These are phyloP conservation scores for Zhuliangozyma blackwelliae DNA, from an alignment of 1,139 yeast species.

Conservation along the genomic window DNA sequence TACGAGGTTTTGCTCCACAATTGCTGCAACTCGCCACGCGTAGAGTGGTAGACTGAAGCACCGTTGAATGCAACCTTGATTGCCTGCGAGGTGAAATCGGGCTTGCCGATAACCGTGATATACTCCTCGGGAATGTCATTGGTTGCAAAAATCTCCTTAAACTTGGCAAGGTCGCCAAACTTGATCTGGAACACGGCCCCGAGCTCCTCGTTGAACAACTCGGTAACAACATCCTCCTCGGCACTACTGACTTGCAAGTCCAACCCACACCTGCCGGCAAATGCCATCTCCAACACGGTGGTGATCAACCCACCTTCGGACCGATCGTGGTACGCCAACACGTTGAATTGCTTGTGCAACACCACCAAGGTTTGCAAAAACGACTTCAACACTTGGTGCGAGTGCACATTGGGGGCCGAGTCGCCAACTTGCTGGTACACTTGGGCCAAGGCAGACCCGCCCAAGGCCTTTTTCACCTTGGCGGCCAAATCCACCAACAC, in stretches of 20 bases:
- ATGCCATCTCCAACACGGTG: constrained; percentile 91
- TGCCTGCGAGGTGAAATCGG: constrained; percentile 52
- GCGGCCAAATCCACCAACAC: constrained; percentile 80
- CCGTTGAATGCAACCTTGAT: constrained; percentile 49
- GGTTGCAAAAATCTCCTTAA: constrained; percentile 49
- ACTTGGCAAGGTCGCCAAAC: constrained; percentile 47
- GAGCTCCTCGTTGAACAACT: constrained; percentile 85
- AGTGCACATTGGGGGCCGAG: constrained; percentile 78
- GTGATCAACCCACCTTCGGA: constrained; percentile 95
- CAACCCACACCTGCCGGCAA: constrained; percentile 86
- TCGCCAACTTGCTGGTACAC: constrained; percentile 86
- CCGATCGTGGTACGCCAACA: constrained; percentile 91
- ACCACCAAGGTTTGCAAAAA: constrained; percentile 66
- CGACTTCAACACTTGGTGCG: constrained; percentile 55
- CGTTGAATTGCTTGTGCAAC: constrained; percentile 65
- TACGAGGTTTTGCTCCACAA: constrained; percentile 88
- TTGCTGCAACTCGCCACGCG: constrained; percentile 74
- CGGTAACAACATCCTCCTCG: constrained; percentile 38
- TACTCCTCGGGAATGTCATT: constrained; percentile 54
- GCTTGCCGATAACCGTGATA: constrained; percentile 64
- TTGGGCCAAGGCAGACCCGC: constrained; percentile 95
- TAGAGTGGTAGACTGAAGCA: constrained; percentile 40
- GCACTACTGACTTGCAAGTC: constrained; percentile 32
- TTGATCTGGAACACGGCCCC: constrained; percentile 94
- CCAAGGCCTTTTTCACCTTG: constrained; percentile 56